Conservation (phyloP, 495 filamentous ascomycete genomes). For the Neurospora africana region DNA sequence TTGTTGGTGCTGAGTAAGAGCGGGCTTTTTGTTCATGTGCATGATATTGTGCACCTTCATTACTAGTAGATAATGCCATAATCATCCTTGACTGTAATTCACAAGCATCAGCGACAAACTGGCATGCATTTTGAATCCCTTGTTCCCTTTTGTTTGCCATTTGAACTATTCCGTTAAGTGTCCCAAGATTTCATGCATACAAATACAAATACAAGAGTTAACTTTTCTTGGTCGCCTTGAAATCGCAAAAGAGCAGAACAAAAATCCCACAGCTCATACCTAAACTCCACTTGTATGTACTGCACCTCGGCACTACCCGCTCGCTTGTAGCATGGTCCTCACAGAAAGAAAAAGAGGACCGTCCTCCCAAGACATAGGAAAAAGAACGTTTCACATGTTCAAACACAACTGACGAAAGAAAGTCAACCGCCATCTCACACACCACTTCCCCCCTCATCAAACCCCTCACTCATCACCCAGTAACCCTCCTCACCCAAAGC, state of each 20-base stretch:
- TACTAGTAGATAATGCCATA: too few species aligned
- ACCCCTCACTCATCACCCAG: conserved; percentile 15
- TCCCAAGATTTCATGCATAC: neutral
- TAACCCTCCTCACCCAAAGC: conserved; percentile 72
- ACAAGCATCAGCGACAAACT: too few species aligned
- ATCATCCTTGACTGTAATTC: too few species aligned
- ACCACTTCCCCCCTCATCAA: neutral
- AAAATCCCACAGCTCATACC: neutral
- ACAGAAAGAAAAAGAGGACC: neutral
- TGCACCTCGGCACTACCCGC: neutral
- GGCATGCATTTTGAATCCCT: neutral
- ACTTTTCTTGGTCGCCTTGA: neutral
- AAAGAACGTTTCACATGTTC: neutral
- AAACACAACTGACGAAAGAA: neutral
- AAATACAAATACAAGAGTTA: neutral
- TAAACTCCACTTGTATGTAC: neutral
- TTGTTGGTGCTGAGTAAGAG: too few species aligned
- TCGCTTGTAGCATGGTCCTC: neutral
- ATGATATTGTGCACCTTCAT: too few species aligned
- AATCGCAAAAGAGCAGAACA: neutral
- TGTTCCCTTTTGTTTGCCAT: neutral
- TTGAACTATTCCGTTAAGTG: neutral
- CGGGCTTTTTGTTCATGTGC: too few species aligned
- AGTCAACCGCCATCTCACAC: neutral
- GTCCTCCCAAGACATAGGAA: neutral